phyloP scores from a whole-genome alignment of 2,329 filamentous ascomycete species.

The Parasarocladium wereldwijsianum region DNA sequence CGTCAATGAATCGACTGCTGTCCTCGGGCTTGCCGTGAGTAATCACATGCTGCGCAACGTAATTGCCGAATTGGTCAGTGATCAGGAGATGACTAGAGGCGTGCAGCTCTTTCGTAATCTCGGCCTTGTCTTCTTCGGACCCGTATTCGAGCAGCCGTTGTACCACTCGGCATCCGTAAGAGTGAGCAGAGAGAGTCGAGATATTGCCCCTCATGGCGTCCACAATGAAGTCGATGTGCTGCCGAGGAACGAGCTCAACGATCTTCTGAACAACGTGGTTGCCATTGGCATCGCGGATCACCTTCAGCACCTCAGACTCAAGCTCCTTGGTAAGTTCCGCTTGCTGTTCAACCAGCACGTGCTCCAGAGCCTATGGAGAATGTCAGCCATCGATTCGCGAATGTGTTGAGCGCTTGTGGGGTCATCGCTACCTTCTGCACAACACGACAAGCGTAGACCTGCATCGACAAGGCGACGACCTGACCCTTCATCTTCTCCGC shows the following conservation, averaged over 20 bases:
- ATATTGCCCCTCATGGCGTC: conserved; percentile 65
- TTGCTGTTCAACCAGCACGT: conserved; percentile 87
- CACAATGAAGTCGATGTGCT: conserved; percentile 76
- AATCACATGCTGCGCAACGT: conserved; percentile 89
- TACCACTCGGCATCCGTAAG: conserved; percentile 83
- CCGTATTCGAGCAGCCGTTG: conserved; percentile 83
- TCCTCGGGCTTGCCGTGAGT: conserved; percentile 61
- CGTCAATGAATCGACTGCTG: conserved; percentile 53
- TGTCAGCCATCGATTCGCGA: conserved; percentile 11
- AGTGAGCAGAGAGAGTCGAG: conserved; percentile 57
- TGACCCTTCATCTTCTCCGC: conserved; percentile 80
- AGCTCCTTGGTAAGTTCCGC: conserved; percentile 71
- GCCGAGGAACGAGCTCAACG: conserved; percentile 62
- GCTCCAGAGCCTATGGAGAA: conserved; percentile 58
- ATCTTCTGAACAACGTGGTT: conserved; percentile 96
- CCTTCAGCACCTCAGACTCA: conserved; percentile 57
- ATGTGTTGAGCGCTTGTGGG: not conserved
- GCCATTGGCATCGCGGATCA: conserved; percentile 77
- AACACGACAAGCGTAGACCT: conserved; percentile 90
- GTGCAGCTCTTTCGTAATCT: conserved; percentile 68
- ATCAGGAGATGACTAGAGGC: conserved; percentile 57
- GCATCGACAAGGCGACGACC: conserved; percentile 62
- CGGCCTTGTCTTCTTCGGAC: conserved; percentile 52
- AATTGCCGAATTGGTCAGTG: conserved; percentile 85
- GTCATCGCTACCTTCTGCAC: conserved; percentile 66